Base-by-base conservation (phyloP, 2,329 filamentous ascomycete genomes). In the Fusarium newnesense region DNA sequence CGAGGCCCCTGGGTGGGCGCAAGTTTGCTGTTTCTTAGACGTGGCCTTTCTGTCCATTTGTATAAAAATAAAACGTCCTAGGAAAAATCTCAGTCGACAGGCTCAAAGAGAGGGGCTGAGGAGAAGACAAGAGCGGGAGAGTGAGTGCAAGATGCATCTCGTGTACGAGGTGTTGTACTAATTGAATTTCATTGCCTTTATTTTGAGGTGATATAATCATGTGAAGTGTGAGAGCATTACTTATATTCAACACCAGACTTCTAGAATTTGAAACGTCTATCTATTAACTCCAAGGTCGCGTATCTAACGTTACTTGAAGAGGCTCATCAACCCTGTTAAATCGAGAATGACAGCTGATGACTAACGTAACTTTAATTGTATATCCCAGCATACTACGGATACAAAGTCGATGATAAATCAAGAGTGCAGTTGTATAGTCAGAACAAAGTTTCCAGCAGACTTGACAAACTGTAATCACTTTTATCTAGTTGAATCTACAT, bases 1-100 rank as follows among this genome's bases (percentile, higher is more conserved):
- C 50, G 50, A 74, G 70, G 70, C 74, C 71, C 72, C 68, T 52
- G 52, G 72, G 67, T 58, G 73, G 76, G 72, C 72, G 73, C 70
- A 72, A 75, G 72, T 73, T 70, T 80, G 73, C 73, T 80, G 75
- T 79, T 79, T 80, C 75, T 76, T 81, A 81, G 79, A 81, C 77
- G 79, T 80, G 76, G 79, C 77, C 75, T 76, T 69, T 75, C 61
- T 72, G 78, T 77, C 77, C 77, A 78, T 78, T 72, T 81, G 80
- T 82, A 81, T 82, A 82, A 79, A 78, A 81, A 80, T 79, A 81
- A 78, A 81, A 80, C 74, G 74, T 79, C 75, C 74, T 79, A 80
- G 71, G 72, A 72, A 78, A 63, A 57, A 62, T 64, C 65, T 69
- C 76, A 77, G 68, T 74, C 64, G 47, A 70, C 62, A 61, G 74